Evolutionary conservation across 805 yeast species (phyloP), one percentile per base, ranked within the genome.

Genomic region (Candida piceae): DNA sequence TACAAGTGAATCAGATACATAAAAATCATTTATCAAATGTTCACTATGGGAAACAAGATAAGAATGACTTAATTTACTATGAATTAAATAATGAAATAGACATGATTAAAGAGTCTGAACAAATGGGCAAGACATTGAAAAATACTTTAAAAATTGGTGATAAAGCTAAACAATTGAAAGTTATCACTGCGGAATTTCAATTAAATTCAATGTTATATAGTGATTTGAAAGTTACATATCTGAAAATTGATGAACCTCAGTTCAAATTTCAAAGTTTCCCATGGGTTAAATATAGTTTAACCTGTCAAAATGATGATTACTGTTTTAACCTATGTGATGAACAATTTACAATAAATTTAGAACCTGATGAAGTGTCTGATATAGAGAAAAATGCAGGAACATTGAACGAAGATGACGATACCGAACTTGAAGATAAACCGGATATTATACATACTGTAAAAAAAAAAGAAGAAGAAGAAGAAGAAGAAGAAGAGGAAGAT

Each of bases 221-320:
- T 29, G 87, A 87, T 0, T 58, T 84, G 25, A 77, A 76, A 46
- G 70, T 84, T 16, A 82, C 75, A 25, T 84, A 78, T 47, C 55
- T 84, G 34, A 76, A 79, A 44, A 80, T 84, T 12, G 74, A 72
- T 17, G 94, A 84, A 49, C 73, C 70, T 5, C 70, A 67, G 35
- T 55, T 82, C 51, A 76, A 84, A 5, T 57, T 56, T 29, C 65
- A 63, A 38, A 73, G 84, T 29, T 83, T 84, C 52, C 89, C 93
- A 0, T 84, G 94, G 94, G 81, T 84, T 1, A 66, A 82, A 36
- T 81, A 83, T 50, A 60, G 70, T 40, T 71, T 73, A 4, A 44
- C 57, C 25, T 72, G 65, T 19, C 27, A 40, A 7, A 36, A 44
- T 16, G 53, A 49, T 22, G 63, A 58, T 34, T 59, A 59, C 35